A percentile compares a stretch with the other conserved stretches of the same genome.
phyloP scores from a whole-genome alignment of 139 green algal species.

The Pseudopediastrum boryanum region DNA sequence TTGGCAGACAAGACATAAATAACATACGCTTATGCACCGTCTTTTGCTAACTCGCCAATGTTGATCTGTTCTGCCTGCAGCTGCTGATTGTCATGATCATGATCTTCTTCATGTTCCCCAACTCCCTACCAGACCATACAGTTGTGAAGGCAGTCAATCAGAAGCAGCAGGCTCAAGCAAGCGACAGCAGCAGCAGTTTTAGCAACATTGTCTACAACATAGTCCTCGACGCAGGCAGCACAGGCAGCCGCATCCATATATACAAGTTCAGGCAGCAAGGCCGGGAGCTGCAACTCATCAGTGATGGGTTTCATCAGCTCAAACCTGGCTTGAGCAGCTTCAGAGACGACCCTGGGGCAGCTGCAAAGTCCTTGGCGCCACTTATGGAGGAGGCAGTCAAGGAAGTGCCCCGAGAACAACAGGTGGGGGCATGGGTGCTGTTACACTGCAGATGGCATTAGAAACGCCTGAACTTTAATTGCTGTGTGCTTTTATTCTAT shows the following conservation, averaged over 20 bases:
- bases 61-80: constrained; percentile 35
- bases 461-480: too few relatives aligned
- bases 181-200: background rate
- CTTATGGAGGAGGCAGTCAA: constrained; percentile 85
- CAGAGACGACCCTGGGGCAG: constrained; percentile 72
- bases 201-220: constrained; percentile 81
- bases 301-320: constrained; percentile 91
- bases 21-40: too few relatives aligned
- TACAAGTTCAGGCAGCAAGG: constrained; percentile 81
- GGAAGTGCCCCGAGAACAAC: constrained; percentile 75
- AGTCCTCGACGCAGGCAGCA: constrained; percentile 96
- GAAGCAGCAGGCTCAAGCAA: background rate
- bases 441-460: too few relatives aligned
- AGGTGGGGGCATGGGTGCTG: constrained; percentile 35
- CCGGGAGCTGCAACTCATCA: constrained; percentile 69
- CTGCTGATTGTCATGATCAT: constrained; percentile 69
- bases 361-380: constrained; percentile 77
- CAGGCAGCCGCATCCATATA: constrained; percentile 94
- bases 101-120: constrained; percentile 52
- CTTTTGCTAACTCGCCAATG: too few relatives aligned
- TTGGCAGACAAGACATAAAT: too few relatives aligned
- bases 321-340: constrained; percentile 94
- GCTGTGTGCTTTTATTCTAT: too few relatives aligned
- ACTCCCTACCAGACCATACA: background rate
- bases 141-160: background rate